Conservation (phyloP, 2,329 filamentous ascomycete species). For the Elsinoe australis region DNA sequence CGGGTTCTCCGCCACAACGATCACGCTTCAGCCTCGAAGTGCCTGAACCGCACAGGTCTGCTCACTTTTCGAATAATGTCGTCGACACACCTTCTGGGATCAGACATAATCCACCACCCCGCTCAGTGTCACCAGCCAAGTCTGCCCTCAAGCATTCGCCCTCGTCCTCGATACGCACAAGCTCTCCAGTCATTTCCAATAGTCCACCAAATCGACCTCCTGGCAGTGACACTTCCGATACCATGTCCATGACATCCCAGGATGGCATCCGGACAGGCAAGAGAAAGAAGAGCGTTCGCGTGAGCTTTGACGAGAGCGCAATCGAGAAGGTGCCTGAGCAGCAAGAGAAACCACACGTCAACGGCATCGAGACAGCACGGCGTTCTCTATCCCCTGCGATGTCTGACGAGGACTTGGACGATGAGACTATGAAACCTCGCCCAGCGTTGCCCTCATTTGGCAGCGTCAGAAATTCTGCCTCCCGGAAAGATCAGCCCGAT, state of each 20-base stretch:
- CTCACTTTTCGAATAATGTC: conserved; percentile 57
- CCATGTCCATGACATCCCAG: conserved; percentile 38
- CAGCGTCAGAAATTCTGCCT: conserved; percentile 57
- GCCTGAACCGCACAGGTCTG: conserved; percentile 47
- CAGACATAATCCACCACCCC: conserved; percentile 60
- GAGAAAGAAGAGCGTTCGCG: conserved; percentile 60
- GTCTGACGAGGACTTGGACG: conserved; percentile 50
- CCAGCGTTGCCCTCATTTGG: conserved; percentile 68
- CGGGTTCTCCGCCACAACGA: conserved; percentile 4
- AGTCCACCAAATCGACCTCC: conserved; percentile 40
- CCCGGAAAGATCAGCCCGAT: conserved; percentile 31
- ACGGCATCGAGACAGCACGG: conserved; percentile 15
- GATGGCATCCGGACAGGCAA: conserved; percentile 31
- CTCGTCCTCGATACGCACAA: conserved; percentile 41
- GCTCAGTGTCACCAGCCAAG: conserved; percentile 68
- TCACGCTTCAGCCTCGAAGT: conserved; percentile 30
- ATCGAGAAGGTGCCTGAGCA: conserved; percentile 43
- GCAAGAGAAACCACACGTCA: not conserved
- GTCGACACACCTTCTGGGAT: conserved; percentile 47
- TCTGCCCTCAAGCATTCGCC: conserved; percentile 64
- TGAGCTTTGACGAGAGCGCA: conserved; percentile 69
- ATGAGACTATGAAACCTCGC: conserved; percentile 62
- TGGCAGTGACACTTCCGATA: conserved; percentile 51
- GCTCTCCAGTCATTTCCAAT: conserved; percentile 44
- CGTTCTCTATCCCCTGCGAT: conserved; percentile 24